phyloP scores from a whole-genome alignment of 1,284 basidiomycete species.

The Fomitopsis pinicola region DNA sequence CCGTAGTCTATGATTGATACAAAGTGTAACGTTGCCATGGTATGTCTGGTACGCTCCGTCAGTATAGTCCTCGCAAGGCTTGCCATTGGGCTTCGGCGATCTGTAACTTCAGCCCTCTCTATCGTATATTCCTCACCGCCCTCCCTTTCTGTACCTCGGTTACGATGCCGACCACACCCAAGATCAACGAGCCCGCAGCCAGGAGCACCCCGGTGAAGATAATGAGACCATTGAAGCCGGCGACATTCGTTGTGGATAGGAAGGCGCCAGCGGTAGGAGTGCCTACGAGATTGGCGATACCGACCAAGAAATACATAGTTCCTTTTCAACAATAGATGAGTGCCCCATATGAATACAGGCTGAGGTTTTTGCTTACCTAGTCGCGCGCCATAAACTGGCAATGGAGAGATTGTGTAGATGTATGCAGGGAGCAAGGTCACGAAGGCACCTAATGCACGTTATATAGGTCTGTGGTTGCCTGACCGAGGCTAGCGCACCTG shows the following conservation, averaged over 20 bases:
- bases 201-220: conserved; percentile 26
- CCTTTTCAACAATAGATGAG: conserved; percentile 24
- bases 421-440: conserved; percentile 4
- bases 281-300: conserved; percentile 40
- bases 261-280: conserved; percentile 38
- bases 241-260: conserved; percentile 19
- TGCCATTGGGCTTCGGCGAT: too few species aligned
- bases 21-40: too few species aligned
- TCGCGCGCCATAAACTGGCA: conserved; percentile 31
- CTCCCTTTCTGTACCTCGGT: conserved; percentile 1
- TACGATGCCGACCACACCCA: conserved; percentile 5
- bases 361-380: conserved; percentile 24
- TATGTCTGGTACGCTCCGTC: too few species aligned
- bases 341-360: conserved; percentile 38
- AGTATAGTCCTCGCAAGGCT: too few species aligned
- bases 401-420: conserved; percentile 3
- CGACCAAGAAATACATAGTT: conserved; percentile 46
- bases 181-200: conserved; percentile 11
- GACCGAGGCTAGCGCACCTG: conserved; percentile 34
- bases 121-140: not conserved
- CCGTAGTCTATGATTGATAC: too few species aligned
- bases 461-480: conserved; percentile 35
- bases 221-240: conserved; percentile 27
- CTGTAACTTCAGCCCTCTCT: not conserved
- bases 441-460: conserved; percentile 36